Base-by-base conservation (phyloP, 805 yeast species). In the Candida insectorum region DNA sequence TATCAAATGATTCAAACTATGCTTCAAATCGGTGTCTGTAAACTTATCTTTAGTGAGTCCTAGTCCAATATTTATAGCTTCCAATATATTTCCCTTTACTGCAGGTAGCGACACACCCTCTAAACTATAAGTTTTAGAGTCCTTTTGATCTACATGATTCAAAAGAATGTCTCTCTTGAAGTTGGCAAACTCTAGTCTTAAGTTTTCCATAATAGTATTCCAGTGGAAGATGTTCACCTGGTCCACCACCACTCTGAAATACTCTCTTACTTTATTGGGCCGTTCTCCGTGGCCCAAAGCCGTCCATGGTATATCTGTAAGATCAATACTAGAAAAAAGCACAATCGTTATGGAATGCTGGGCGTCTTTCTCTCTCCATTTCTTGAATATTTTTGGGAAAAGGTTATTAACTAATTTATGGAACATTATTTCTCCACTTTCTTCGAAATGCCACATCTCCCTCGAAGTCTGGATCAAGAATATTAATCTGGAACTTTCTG, bases 371-470 rank as follows among this genome's bases (percentile, higher is more conserved):
- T 81, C 81, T 43, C 87, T 74, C 97, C 97, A 93, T 39, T 81
- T 73, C 46, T 80, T 80, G 55, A 93, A 87, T 23, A 91, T 81
- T 39, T 81, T 82, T 0, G 99, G 99, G 34, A 93, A 79, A 31
- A 91, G 67, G n/a, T 94, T 84, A 54, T 91, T 89, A 28, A 93
- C 87, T 47, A 93, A 76, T 57, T 88, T 86, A 55, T 89, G 91
- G 55, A 91, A 91, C 75, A 87, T 76, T 34, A 89, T 84, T 51
- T 91, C 97, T 2, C 98, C 98, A 44, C 84, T 84, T 51, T 89
- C 96, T 58, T 93, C 97, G 57, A 93, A 93, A 55, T 88, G 87
- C 94, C 97, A 93, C 97, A 93, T 93, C 51, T 93, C 99, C 24
- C 83, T 74, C 1, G 97, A 85, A 41, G 89, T 77, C 53, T 93